Evolutionary conservation across 1,284 basidiomycete genomes (phyloP).

Genomic region (Ganoderma boninense): DNA sequence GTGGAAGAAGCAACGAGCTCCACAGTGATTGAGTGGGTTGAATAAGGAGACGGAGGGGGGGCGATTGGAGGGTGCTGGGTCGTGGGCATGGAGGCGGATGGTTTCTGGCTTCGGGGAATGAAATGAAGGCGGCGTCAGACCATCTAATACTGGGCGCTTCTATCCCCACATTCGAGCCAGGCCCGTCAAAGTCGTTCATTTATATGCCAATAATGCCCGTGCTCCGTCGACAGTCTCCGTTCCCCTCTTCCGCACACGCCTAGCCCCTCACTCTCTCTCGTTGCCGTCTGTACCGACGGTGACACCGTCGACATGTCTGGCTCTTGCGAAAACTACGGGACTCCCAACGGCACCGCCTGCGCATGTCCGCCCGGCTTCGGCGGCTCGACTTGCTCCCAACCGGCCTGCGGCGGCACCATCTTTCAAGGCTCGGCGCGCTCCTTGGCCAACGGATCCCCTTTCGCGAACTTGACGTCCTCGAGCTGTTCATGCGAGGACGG

Average conservation of each 20-base stretch:
- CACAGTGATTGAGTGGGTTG: background rate
- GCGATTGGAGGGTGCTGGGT: background rate
- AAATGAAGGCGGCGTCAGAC: background rate
- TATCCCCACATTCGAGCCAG: background rate
- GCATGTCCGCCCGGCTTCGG: conserved; percentile 83
- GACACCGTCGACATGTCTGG: conserved; percentile 20
- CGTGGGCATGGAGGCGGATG: background rate
- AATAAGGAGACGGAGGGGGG: background rate
- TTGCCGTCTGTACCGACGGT: background rate
- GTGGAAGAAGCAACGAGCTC: background rate
- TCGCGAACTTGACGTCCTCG: conserved; percentile 67
- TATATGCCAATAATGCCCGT: background rate
- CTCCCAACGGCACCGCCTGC: conserved; percentile 62
- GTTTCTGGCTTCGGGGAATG: background rate
- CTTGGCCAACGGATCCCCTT: conserved; percentile 51
- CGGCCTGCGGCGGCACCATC: conserved; percentile 81
- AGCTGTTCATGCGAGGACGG: conserved; percentile 72
- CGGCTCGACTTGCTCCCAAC: conserved; percentile 71
- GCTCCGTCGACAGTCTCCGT: background rate
- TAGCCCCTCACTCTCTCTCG: background rate
- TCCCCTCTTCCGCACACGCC: background rate
- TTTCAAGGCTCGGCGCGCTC: conserved; percentile 73
- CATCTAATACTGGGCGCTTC: background rate
- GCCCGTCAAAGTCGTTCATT: background rate
- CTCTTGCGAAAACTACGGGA: conserved; percentile 76